Base-by-base conservation (phyloP, 1,139 yeast genomes). In the Meyerozyma elateridarum region DNA sequence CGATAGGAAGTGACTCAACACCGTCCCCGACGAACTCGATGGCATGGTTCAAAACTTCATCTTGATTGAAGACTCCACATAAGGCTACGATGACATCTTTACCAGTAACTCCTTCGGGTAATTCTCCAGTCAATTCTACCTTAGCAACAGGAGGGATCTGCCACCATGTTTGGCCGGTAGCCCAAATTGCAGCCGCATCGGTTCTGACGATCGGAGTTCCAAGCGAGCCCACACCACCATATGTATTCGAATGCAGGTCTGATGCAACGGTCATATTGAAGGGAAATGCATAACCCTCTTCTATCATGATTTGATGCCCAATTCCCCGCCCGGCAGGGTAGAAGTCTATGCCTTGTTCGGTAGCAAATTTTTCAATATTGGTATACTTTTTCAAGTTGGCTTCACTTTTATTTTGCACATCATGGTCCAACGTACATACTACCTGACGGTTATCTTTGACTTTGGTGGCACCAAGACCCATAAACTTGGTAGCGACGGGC, bases 121-220 rank as follows among this genome's bases (percentile, higher is more conserved):
- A 73, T 44, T 74, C 61, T 27, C 96, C 96, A 44, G 73, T 70
- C 37, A 91, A 71, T 57, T 85, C 95, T 8, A 91, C 97, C 52
- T 80, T 79, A 25, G 98, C 98, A 15, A 91, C 97, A 1, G 98
- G 98, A 4, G 99, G 99, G 37, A 91, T 85, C 75, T 93, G 98
- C 98, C 98, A 91, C 99, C 99, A 91, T 4, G 98, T 93, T 63
- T 87, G 95, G 28, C 97, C 97, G 0, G 98, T 91, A 11, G 98
- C 97, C 99, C 99, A 91, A 45, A 93, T 91, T 5, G 96, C 80
- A 2, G 99, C 98, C 14, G 97, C 98, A 59, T 91, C 99, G 0
- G 99, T 93, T 59, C 99, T 76, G 36, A 91, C 99, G 37, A 91
- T 84, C 3, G 99, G 97, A 1, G 98, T 93, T 31, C 99, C 99